Evolutionary conservation across 148 eudicot species (phyloP).

Genomic region (Arctostaphylos glauca): DNA sequence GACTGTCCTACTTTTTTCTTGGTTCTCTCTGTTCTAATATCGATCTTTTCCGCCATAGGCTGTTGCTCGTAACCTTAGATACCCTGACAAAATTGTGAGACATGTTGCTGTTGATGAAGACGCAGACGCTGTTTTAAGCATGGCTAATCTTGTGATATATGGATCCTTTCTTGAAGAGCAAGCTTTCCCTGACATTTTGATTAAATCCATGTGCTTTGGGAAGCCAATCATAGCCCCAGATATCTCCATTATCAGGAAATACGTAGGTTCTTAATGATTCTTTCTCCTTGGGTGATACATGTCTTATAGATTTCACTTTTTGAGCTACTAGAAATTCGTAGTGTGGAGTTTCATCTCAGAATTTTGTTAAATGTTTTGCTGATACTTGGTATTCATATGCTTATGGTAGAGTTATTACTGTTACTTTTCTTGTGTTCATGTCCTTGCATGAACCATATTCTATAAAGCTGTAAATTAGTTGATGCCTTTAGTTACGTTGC

Average conservation of each 20-base stretch:
- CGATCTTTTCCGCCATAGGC: slow-evolving; percentile 35
- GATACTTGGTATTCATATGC: not conserved
- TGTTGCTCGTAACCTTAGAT: slow-evolving; percentile 57
- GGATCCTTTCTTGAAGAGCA: slow-evolving; percentile 84
- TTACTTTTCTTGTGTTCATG: not conserved
- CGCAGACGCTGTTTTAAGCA: slow-evolving; percentile 42
- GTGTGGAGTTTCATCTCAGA: not conserved
- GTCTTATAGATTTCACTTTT: not conserved
- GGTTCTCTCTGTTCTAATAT: slow-evolving; percentile 1
- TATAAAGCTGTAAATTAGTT: not conserved
- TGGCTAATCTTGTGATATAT: slow-evolving; percentile 66
- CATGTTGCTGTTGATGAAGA: slow-evolving; percentile 53
- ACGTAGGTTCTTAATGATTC: slow-evolving; percentile 45
- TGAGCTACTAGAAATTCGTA: not conserved
- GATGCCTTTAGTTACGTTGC: not conserved
- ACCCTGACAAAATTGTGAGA: slow-evolving; percentile 62
- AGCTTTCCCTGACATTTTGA: slow-evolving; percentile 73
- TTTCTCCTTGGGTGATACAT: not conserved
- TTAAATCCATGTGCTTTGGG: slow-evolving; percentile 76
- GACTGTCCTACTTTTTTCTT: not conserved
- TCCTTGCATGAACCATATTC: not conserved
- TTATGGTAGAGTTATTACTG: not conserved
- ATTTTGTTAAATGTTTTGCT: not conserved
- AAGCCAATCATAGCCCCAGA: slow-evolving; percentile 83
- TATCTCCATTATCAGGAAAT: slow-evolving; percentile 64